Evolutionary conservation across 2,329 filamentous ascomycete genomes (phyloP).

Genomic region (Phialophora expanda): DNA sequence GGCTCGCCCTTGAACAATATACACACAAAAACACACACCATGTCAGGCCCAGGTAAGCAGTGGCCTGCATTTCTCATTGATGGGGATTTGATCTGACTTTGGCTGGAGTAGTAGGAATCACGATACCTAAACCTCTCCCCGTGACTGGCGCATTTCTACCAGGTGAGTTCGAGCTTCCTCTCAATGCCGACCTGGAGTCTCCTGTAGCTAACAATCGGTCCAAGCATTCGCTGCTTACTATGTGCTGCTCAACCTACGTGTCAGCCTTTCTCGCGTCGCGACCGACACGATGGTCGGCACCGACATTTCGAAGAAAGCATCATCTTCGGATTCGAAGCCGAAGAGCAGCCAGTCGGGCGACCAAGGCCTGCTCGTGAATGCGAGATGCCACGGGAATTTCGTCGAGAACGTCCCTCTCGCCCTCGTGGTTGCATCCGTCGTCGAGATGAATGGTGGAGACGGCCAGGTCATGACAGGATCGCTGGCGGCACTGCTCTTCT

Average conservation of each 20-base stretch:
- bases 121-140: slow-evolving; percentile 41
- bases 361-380: slow-evolving; percentile 44
- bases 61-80: neutral
- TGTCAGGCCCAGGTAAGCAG: slow-evolving; percentile 31
- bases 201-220: slow-evolving; percentile 46
- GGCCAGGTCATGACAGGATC: slow-evolving; percentile 47
- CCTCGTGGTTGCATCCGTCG: slow-evolving; percentile 47
- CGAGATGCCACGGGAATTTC: slow-evolving; percentile 51
- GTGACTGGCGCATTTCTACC: slow-evolving; percentile 36
- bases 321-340: slow-evolving; percentile 22
- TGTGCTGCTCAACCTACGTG: slow-evolving; percentile 49
- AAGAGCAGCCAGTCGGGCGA: slow-evolving; percentile 13
- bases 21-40: slow-evolving; percentile 7
- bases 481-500: slow-evolving; percentile 47
- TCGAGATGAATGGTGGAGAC: slow-evolving; percentile 54
- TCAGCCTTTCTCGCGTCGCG: slow-evolving; percentile 45
- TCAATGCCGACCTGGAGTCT: slow-evolving; percentile 9
- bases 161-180: slow-evolving; percentile 7
- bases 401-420: slow-evolving; percentile 52
- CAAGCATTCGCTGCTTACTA: slow-evolving; percentile 52
- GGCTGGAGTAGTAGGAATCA: slow-evolving; percentile 34
- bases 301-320: slow-evolving; percentile 20
- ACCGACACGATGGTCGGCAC: slow-evolving; percentile 42
- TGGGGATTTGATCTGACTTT: slow-evolving; percentile 6
- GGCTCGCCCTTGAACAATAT: neutral